Evolutionary conservation across 257 asterid species (phyloP), one percentile per base, ranked within the genome.

Genomic region (Phtheirospermum japonicum): DNA sequence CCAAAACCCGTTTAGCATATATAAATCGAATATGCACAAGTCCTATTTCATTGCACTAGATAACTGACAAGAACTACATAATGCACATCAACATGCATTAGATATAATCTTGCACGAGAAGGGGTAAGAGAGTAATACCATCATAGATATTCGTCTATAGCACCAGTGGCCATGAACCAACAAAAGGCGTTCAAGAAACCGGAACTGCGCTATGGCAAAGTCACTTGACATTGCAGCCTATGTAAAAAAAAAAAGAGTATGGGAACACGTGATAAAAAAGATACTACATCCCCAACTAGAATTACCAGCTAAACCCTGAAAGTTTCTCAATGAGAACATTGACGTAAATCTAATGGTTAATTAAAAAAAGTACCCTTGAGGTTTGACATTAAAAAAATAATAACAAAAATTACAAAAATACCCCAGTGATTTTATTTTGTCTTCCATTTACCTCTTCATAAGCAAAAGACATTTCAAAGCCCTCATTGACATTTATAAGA

Each of bases 101-200:
- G 18, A 42, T 16, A 34, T 7, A 7, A 23, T 20, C 30, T 32
- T 13, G 12, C 31, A 48, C 14, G 7, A 19, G 12, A 36, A 37
- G 42, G 14, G 16, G 12, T 2, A 50, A 58, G 65, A 51, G 7
- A 20, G 39, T 31, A 39, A 58, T 81, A 92, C 99, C 99, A 89
- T 89, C 96, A 89, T 68, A 6, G 99, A 77, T 82, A 92, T 85
- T 74, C 99, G 77, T 73, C 99, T 78, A 79, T 92, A 89, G 83
- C 96, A 92, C 99, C 99, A 92, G 80, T 92, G 99, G 51, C 99
- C 99, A 45, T 89, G 99, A 74, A 92, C 96, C 84, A 92, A 66
- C 77, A 92, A 52, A 51, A 92, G 80, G 42, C 96, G 89, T 78
- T 92, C 99, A 8, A 92, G 96, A 78, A 83, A 92, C 72, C 87